Percentiles rank a stretch among this genome's conserved stretches.
Evolutionary conservation across 2,329 filamentous ascomycete genomes (phyloP).

Genomic region (Magnaporthiopsis poae): DNA sequence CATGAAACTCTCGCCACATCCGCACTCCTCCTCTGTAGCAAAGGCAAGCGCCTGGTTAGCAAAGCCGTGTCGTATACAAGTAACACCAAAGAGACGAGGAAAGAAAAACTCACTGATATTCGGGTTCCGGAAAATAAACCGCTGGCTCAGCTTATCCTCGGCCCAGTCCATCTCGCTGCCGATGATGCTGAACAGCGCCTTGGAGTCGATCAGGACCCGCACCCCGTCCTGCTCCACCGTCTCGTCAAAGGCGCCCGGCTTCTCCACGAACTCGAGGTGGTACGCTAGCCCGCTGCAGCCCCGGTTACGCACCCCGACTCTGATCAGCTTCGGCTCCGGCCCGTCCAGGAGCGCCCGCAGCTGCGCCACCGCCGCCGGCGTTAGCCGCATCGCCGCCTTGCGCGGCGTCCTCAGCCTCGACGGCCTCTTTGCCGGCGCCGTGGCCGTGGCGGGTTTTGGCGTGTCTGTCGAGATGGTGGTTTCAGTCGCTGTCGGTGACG

Average conservation of each 20-base stretch:
- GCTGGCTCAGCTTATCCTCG: conserved; percentile 83
- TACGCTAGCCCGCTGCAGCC: conserved; percentile 92
- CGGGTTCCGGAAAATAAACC: conserved; percentile 91
- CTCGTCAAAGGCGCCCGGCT: conserved; percentile 80
- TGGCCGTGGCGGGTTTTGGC: conserved; percentile 22
- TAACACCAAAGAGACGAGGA: background rate
- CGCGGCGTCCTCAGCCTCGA: conserved; percentile 59
- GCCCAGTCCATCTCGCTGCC: conserved; percentile 99
- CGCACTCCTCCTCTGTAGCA: conserved; percentile 82
- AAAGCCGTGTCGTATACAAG: conserved; percentile 12
- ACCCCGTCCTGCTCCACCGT: conserved; percentile 91
- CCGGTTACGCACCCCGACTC: conserved; percentile 85
- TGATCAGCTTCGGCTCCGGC: conserved; percentile 84
- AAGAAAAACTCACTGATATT: conserved; percentile 75
- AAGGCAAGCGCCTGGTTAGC: background rate
- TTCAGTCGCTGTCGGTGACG: background rate
- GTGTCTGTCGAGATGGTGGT: conserved; percentile 8
- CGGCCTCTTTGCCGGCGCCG: conserved; percentile 43
- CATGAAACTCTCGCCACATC: conserved; percentile 94
- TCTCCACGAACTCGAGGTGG: conserved; percentile 89
- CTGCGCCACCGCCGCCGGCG: conserved; percentile 68
- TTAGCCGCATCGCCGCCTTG: conserved; percentile 85
- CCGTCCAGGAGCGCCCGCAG: conserved; percentile 67
- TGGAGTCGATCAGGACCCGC: conserved; percentile 90
- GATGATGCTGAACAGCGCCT: conserved; percentile 94